These are phyloP conservation scores for Leucoagaricus sp. DNA, from an alignment of 1,284 basidiomycete species.

Conservation along the genomic window DNA sequence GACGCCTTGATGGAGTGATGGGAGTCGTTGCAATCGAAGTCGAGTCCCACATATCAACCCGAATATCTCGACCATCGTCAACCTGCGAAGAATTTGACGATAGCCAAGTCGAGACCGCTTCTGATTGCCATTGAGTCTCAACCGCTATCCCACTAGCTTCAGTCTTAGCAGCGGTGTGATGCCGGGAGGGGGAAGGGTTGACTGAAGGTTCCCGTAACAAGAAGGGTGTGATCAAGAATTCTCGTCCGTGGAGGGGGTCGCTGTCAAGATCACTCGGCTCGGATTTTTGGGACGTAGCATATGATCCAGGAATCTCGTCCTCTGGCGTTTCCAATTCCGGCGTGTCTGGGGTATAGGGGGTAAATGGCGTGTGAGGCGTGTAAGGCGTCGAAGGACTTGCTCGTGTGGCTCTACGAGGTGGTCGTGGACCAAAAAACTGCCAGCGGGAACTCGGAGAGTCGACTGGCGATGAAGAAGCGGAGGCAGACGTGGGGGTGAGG, in stretches of 20 bases:
- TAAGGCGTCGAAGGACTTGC: background rate
- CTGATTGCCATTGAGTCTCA: background rate
- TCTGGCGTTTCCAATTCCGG: slow-evolving; percentile 12
- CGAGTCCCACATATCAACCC: background rate
- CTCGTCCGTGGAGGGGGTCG: background rate
- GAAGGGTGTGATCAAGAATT: slow-evolving; percentile 11
- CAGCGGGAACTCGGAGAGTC: slow-evolving; percentile 12
- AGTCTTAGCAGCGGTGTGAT: background rate
- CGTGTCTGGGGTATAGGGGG: slow-evolving; percentile 9
- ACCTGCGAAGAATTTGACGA: background rate
- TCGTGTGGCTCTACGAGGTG: slow-evolving; percentile 1
- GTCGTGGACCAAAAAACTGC: slow-evolving; percentile 12
- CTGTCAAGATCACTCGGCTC: background rate
- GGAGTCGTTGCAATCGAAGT: background rate
- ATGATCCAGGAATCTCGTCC: slow-evolving; percentile 6
- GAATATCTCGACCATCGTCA: background rate
- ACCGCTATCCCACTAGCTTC: background rate
- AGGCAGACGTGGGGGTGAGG: background rate
- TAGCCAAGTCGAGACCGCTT: background rate
- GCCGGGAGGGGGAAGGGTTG: background rate
- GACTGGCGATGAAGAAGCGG: background rate
- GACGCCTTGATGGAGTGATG: background rate
- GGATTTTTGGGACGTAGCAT: slow-evolving; percentile 1
- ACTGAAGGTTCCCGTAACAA: slow-evolving; percentile 8
- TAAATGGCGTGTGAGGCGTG: slow-evolving; percentile 9